Base-by-base conservation (phyloP, 768 basidiomycete species). In the Mycena filopes region DNA sequence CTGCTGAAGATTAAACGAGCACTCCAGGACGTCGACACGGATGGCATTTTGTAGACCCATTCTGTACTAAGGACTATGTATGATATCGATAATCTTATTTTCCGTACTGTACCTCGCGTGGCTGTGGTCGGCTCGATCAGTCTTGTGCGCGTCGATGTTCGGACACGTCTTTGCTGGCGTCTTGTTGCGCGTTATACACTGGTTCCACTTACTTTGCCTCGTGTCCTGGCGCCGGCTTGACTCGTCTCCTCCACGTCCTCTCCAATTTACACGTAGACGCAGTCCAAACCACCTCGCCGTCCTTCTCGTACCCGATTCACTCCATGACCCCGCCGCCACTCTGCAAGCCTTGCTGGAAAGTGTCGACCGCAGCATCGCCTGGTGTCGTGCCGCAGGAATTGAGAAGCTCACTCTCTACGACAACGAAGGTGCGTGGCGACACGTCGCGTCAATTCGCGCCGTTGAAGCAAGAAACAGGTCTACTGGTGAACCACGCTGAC, bases 1-100 rank as follows among this genome's bases (percentile, higher is more conserved):
- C 77, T 99, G 74, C 81, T 99, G 73, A 93, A 91, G 81, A 90
- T 98, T 77, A 99, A 99, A 86, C 87, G 86, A 54, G 47, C 46
- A 21, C 38, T 66, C n/a, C 64, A 62, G 75, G 81, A 82, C 23
- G 87, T 96, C 50, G 84, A 91, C n/a, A 79, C 79, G 3, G 81
- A 83, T 68, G 73, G 71, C 15, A 75, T 84, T 60, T 78, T 79
- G 71, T 84, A 73, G 74, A 66, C 40, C 7, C 25, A 25, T 31
- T 6, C 46, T 40, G 47, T 48, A 38, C 13, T n/a, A 25, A 28
- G 42, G n/a, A 50, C n/a, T 47, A 15, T 61, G 45, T 60, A 58
- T 54, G 51, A 28, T 65, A 65, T n/a, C n/a, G n/a, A 56, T 56
- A 55, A 48, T 50, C 43, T 29, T 33, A 50, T 46, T 20, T 55